Conservation (phyloP, 306 rosid species). For the Malus sieversii region DNA sequence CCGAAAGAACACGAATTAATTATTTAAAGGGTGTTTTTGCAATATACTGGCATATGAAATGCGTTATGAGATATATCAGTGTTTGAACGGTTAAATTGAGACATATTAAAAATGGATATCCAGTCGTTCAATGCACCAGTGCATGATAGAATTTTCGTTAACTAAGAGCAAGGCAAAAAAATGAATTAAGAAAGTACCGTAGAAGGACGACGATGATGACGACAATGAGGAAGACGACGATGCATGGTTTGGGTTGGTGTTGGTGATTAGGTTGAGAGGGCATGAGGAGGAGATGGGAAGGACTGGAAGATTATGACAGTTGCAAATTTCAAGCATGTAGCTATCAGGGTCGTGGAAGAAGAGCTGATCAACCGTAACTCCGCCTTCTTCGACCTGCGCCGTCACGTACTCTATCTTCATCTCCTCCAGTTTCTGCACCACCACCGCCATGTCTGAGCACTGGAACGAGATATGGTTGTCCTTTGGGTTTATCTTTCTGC, state of each 20-base stretch:
- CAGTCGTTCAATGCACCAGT: too few relatives aligned
- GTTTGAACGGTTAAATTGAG: too few relatives aligned
- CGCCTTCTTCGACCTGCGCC: conserved; percentile 61
- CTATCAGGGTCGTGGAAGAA: conserved; percentile 82
- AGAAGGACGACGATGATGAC: conserved; percentile 4
- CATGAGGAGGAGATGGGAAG: conserved; percentile 46
- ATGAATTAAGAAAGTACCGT: conserved; percentile 12
- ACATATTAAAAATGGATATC: too few relatives aligned
- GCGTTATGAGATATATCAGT: too few relatives aligned
- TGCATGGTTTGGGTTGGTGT: background rate
- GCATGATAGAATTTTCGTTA: too few relatives aligned
- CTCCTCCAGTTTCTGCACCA: conserved; percentile 39
- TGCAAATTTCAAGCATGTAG: conserved; percentile 69
- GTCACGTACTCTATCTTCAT: conserved; percentile 46
- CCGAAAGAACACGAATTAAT: too few relatives aligned
- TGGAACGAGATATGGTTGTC: conserved; percentile 70
- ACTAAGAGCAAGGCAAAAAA: too few relatives aligned
- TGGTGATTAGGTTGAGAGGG: conserved; percentile 25
- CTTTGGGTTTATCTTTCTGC: conserved; percentile 46
- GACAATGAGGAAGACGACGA: background rate
- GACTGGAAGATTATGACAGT: conserved; percentile 61
- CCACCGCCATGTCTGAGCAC: conserved; percentile 35
- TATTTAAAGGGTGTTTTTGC: too few relatives aligned
- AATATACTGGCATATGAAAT: too few relatives aligned
- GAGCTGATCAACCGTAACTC: conserved; percentile 54